Conservation (phyloP, 495 filamentous ascomycete genomes). For the Penicillium ochrochloron region DNA sequence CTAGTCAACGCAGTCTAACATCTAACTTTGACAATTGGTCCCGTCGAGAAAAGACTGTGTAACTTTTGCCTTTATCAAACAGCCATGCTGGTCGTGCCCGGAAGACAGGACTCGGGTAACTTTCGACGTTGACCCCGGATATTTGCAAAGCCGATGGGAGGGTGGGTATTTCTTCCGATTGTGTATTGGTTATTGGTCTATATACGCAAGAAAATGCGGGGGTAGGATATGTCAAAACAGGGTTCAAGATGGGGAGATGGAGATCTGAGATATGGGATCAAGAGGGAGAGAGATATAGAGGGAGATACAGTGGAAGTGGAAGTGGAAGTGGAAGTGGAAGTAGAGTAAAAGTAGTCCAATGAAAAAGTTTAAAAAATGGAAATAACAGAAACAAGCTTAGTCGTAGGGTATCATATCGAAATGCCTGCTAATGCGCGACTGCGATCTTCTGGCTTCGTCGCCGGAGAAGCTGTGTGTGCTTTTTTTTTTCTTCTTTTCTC, state of each 20-base stretch:
- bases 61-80: too few species aligned
- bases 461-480: conserved; percentile 20
- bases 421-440: conserved; percentile 56
- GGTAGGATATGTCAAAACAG: neutral
- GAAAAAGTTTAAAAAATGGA: conserved; percentile 17
- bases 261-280: neutral
- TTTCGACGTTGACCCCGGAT: neutral
- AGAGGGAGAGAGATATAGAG: neutral
- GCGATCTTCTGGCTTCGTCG: conserved; percentile 43
- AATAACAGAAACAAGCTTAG: conserved; percentile 41
- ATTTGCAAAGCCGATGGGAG: neutral
- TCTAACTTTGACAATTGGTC: neutral
- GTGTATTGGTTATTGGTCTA: conserved; percentile 31
- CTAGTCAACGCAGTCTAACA: neutral
- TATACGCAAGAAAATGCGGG: conserved; percentile 23
- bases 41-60: neutral
- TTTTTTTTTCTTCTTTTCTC: conserved; percentile 27
- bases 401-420: conserved; percentile 58
- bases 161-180: conserved; percentile 3
- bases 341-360: conserved; percentile 4
- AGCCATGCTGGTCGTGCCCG: neutral
- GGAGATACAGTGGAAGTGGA: neutral
- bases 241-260: neutral
- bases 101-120: neutral
- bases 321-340: neutral